These are phyloP conservation scores for barley (Hordeum vulgare) DNA, from an alignment of 176 grass and related monocot genomes.

Conservation along the genomic window MorexV3_pseudomolecules_assembly NC_058522.1:146347041-146347540, in stretches of 20 bases:
- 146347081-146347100: not conserved
- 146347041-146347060: constrained; percentile 19
- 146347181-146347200: constrained; percentile 49
- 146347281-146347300: constrained; percentile 46
- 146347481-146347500: constrained; percentile 15
- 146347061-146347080: not conserved
- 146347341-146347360: constrained; percentile 75
- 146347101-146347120: not conserved
- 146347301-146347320: constrained; percentile 56
- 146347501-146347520: constrained; percentile 29
- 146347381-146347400: constrained; percentile 32
- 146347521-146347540: constrained; percentile 20
- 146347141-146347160: constrained; percentile 44
- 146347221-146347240: constrained; percentile 37
- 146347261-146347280: constrained; percentile 16
- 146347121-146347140: constrained; percentile 17
- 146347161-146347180: constrained; percentile 60
- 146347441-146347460: not conserved
- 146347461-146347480: not conserved
- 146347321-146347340: constrained; percentile 47
- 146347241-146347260: constrained; percentile 46
- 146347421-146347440: constrained; percentile 21
- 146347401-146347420: constrained; percentile 33
- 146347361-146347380: constrained; percentile 38
- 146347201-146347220: constrained; percentile 44